Evolutionary conservation across 805 yeast genomes (phyloP), one percentile per base, ranked within the genome.

Genomic region (Wickerhamomyces sydowiorum): DNA sequence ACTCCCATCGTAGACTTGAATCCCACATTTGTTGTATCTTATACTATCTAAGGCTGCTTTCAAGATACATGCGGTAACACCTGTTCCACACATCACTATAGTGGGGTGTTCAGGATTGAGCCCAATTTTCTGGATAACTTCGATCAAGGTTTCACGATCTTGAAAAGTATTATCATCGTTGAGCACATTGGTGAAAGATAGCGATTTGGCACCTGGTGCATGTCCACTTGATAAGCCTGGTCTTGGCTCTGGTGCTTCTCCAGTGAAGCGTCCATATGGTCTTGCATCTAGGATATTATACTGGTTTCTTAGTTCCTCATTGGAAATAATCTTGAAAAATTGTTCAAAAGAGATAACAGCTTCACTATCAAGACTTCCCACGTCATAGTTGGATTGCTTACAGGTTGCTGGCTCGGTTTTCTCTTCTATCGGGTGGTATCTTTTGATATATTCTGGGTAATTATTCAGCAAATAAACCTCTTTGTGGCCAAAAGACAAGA

Each of bases 81-180:
- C 99, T 1, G 97, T 83, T 23, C 98, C 99, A 60, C 99, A 93
- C 86, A 86, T 79, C 31, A 84, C 85, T 38, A 93, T 78, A 15
- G 86, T 78, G 12, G 87, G 90, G 54, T 83, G 81, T 15, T 69
- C 62, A 4, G 59, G 56, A 44, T 67, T 67, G 12, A 54, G 52
- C 1, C 43, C 62, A 40, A 44, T 52, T 4, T 66, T 65, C 8
- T 68, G 56, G 49, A 89, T 73, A 10, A 78, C 59, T 14, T 63
- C 55, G 7, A 58, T 44, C 30, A 91, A 56, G 35, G 74, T 77
- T 10, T 60, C 66, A 8, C 66, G 57, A 2, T 74, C 53, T 53
- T 72, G 72, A 66, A 73, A 84, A 44, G 61, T 66, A 43, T 63
- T 62, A 5, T 62, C 69, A 2, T 66, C 59, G 29, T 75, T 73